Conservation (phyloP, 768 basidiomycete genomes). For the Boletus coccyginus region DNA sequence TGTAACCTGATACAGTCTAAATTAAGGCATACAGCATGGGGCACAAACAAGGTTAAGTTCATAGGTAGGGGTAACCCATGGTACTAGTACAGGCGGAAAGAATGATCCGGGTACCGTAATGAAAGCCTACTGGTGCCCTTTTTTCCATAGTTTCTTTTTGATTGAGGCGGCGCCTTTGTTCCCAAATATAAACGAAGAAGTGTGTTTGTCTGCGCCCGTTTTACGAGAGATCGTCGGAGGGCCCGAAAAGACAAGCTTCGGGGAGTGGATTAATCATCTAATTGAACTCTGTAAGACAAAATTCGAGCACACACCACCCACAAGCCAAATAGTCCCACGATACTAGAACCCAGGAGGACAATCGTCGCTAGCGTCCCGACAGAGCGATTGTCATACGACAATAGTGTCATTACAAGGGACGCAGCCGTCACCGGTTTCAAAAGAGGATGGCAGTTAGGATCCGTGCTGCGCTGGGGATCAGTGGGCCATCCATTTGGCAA, state of each 20-base stretch:
- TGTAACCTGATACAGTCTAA: constrained; percentile 9
- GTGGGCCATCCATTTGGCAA: constrained; percentile 42
- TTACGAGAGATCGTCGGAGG: constrained; percentile 58
- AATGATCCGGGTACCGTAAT: constrained; percentile 19
- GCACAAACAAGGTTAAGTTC: constrained; percentile 31
- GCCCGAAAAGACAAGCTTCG: constrained; percentile 60
- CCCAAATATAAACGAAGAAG: constrained; percentile 75
- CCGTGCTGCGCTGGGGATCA: constrained; percentile 26
- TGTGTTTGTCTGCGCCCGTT: constrained; percentile 81
- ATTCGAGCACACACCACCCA: constrained; percentile 58
- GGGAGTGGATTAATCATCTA: constrained; percentile 11
- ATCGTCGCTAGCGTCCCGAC: constrained; percentile 57
- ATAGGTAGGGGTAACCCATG: constrained; percentile 4
- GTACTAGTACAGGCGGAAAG: constrained; percentile 3
- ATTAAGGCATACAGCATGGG: constrained; percentile 14
- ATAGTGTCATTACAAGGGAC: constrained; percentile 52
- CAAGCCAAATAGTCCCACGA: constrained; percentile 62
- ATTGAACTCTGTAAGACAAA: constrained; percentile 10
- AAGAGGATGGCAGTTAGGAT: constrained; percentile 52
- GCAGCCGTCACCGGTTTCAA: constrained; percentile 58
- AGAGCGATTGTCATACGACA: constrained; percentile 60
- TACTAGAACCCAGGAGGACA: constrained; percentile 46
- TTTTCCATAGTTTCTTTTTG: constrained; percentile 58
- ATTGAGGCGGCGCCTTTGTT: constrained; percentile 66
- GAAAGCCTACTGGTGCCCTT: constrained; percentile 20